Percentiles rank a stretch among this genome's conserved stretches.
Evolutionary conservation across 495 filamentous ascomycete species (phyloP).

Genomic region (Penicillium mononematosum): DNA sequence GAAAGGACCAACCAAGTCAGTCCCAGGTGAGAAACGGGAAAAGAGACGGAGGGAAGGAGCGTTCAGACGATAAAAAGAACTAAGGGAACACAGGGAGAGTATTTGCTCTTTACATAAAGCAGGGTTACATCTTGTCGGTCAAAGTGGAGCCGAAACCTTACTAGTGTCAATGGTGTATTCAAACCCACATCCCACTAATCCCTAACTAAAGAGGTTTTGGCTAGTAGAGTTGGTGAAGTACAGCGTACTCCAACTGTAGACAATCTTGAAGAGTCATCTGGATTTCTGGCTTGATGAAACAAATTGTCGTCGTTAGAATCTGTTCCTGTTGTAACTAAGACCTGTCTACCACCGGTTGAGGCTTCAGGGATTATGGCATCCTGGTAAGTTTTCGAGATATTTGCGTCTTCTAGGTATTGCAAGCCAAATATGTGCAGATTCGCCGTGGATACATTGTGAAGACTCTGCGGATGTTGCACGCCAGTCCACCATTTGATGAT

Average conservation of each 20-base stretch:
- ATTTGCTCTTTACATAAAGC: constrained; percentile 7
- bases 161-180: constrained; percentile 6
- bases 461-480: no score
- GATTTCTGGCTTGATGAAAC: not conserved
- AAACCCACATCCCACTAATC: not conserved
- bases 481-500: no score
- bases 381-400: not conserved
- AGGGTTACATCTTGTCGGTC: constrained; percentile 10
- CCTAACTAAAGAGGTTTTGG: not conserved
- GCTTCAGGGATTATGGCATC: not conserved
- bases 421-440: no score
- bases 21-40: not conserved
- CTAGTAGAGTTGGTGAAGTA: not conserved
- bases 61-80: constrained; percentile 1
- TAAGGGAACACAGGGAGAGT: constrained; percentile 8
- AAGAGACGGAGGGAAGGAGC: constrained; percentile 2
- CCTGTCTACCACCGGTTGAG: not conserved
- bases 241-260: not conserved
- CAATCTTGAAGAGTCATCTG: not conserved
- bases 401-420: not conserved
- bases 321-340: not conserved
- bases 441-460: no score
- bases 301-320: not conserved
- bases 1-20: constrained; percentile 1
- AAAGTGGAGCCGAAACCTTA: constrained; percentile 3